Evolutionary conservation across 345 rosid species (phyloP).

Genomic region (Lagerstroemia speciosa): DNA sequence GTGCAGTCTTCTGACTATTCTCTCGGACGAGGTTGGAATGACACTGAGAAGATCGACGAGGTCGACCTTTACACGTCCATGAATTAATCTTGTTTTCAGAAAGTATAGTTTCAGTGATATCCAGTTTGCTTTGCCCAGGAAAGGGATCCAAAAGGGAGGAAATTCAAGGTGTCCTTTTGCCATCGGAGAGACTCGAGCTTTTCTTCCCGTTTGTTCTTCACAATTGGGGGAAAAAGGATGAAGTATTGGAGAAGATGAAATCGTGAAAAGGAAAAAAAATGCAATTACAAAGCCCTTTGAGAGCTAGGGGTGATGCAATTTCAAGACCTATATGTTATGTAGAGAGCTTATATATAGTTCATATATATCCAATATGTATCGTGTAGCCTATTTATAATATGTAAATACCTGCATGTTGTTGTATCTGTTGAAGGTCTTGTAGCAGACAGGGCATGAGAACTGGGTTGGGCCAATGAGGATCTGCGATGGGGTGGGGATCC

Average conservation of each 20-base stretch:
- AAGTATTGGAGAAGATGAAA: too few relatives aligned
- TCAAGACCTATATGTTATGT: too few relatives aligned
- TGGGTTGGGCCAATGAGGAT: conserved; percentile 97
- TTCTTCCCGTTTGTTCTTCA: too few relatives aligned
- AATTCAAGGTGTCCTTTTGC: not conserved
- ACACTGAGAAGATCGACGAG: too few relatives aligned
- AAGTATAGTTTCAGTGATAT: too few relatives aligned
- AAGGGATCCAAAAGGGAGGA: not conserved
- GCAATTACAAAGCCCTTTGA: too few relatives aligned
- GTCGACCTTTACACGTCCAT: too few relatives aligned
- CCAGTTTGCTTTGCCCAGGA: not conserved
- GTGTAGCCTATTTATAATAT: too few relatives aligned
- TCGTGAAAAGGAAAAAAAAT: too few relatives aligned
- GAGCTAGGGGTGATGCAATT: too few relatives aligned
- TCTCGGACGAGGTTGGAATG: not conserved
- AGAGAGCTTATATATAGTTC: not conserved
- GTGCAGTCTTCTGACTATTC: not conserved
- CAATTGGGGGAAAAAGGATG: not conserved
- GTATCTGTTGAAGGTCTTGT: conserved; percentile 91
- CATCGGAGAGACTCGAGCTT: not conserved
- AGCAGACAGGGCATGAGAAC: conserved; percentile 97
- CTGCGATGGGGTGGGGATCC: conserved; percentile 99
- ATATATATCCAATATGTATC: not conserved
- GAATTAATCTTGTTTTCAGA: too few relatives aligned
- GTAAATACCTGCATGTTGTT: conserved; percentile 88